Base-by-base conservation (phyloP, 495 filamentous ascomycete genomes). In the Amorphotheca resinae region DNA sequence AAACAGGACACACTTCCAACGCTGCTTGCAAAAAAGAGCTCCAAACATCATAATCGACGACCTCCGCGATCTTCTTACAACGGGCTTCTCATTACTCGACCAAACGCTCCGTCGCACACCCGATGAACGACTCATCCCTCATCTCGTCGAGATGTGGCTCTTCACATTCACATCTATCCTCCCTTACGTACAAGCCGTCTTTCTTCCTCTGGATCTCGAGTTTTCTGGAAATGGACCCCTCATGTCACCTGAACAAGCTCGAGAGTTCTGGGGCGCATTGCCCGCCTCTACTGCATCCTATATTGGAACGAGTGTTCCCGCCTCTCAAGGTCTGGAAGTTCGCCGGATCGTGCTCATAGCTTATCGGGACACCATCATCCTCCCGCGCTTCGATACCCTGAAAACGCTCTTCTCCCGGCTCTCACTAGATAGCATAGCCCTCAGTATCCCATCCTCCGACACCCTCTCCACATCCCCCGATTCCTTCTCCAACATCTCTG, bases 101-200 rank as follows among this genome's bases (percentile, higher is more conserved):
- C 80, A 87, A 44, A 84, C 81, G 0, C 63, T 96, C 12, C 68
- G 76, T 3, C 77, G 75, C 6, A 72, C 85, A 0, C 71, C 83
- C 0, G 88, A 96, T 50, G 87, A 95, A 32, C 74, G 77, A 38
- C 65, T 94, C 9, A 84, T 95, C 20, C 82, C 85, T 0, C 73
- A 82, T 50, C 70, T 99, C 1, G 88, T 95, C 5, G 86, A 95
- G 52, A 76, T 93, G 52, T 99, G 93, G 93, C 74, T 89, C 30
- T 71, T 88, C 33, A 83, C 93, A 1, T 95, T 95, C 53, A 84
- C 84, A 6, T 84, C 70, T 15, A 82, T 96, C 35, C 63, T 96
- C 9, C 93, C 93, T 0, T 99, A 93, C 57, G 79, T 96, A 44
- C 93, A 99, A 65, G 89, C 88, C 0, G 88, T 95, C 3, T 94